Percentiles rank a stretch among this genome's conserved stretches.
phyloP scores from a whole-genome alignment of 208 protist species.

The Giardia muris region DNA sequence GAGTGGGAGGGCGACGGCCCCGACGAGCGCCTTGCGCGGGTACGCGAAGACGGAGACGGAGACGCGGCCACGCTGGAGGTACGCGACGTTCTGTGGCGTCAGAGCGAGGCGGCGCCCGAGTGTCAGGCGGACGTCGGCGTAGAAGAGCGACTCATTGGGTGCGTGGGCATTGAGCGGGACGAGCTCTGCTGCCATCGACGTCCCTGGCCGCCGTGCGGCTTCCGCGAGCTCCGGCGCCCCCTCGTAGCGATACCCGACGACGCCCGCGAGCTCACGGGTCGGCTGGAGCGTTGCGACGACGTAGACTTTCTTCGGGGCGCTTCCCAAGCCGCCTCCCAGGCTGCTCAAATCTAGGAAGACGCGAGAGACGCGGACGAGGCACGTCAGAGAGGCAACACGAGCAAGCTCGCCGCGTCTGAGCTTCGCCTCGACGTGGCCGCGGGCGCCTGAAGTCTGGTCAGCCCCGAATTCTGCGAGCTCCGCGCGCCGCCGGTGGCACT shows the following conservation, averaged over 20 bases:
- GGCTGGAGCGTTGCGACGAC: neutral
- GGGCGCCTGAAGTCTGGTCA: neutral
- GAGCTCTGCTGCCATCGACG: neutral
- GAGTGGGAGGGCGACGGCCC: neutral
- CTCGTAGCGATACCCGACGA: neutral
- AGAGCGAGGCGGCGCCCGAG: neutral
- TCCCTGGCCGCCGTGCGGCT: neutral
- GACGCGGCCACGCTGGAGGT: neutral
- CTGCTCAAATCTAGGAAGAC: neutral
- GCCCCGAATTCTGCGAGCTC: neutral
- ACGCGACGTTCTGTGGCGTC: neutral
- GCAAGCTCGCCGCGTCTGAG: neutral
- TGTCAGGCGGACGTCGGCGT: neutral
- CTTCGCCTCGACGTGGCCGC: neutral
- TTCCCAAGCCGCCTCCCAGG: too few species aligned
- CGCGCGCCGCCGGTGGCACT: neutral
- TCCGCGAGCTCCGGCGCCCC: neutral
- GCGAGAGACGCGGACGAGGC: neutral
- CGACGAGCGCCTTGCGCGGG: neutral
- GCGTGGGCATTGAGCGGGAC: neutral
- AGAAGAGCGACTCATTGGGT: neutral
- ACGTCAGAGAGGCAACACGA: neutral
- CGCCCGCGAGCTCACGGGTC: neutral
- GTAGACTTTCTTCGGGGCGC: neutral
- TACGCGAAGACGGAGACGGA: neutral